phyloP scores from a whole-genome alignment of 768 basidiomycete genomes.

The Mycena venus region DNA sequence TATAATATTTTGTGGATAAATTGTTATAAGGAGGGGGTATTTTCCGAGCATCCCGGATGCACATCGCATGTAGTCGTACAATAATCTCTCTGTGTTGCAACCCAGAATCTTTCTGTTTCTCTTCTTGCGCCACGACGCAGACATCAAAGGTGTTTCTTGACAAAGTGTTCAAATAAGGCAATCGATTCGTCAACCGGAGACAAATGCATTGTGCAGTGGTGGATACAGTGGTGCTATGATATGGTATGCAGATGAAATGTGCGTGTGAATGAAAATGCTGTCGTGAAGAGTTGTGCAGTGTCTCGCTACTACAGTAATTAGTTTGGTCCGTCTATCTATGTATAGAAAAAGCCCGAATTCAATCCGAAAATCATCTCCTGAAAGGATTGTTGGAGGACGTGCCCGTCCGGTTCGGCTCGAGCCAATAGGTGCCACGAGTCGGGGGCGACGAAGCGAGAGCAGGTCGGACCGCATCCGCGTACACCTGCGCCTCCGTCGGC shows the following conservation, averaged over 20 bases:
- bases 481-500: conserved; percentile 72
- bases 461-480: conserved; percentile 64
- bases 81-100: too few relatives aligned
- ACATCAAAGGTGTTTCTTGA: too few relatives aligned
- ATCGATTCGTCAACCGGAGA: neutral
- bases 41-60: too few relatives aligned
- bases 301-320: neutral
- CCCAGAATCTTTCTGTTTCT: too few relatives aligned
- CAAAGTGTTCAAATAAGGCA: neutral
- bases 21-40: too few relatives aligned
- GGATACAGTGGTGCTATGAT: neutral
- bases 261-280: neutral
- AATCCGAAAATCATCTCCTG: conserved; percentile 49
- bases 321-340: neutral
- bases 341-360: conserved; percentile 3
- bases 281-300: neutral
- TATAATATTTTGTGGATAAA: too few relatives aligned
- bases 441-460: conserved; percentile 43
- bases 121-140: too few relatives aligned
- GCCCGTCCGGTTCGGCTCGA: conserved; percentile 58
- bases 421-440: conserved; percentile 55
- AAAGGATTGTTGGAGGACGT: conserved; percentile 69
- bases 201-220: neutral
- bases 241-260: neutral
- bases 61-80: too few relatives aligned